phyloP scores from a whole-genome alignment of 352 stramenopile genomes.

The Phytophthora constricta region DNA sequence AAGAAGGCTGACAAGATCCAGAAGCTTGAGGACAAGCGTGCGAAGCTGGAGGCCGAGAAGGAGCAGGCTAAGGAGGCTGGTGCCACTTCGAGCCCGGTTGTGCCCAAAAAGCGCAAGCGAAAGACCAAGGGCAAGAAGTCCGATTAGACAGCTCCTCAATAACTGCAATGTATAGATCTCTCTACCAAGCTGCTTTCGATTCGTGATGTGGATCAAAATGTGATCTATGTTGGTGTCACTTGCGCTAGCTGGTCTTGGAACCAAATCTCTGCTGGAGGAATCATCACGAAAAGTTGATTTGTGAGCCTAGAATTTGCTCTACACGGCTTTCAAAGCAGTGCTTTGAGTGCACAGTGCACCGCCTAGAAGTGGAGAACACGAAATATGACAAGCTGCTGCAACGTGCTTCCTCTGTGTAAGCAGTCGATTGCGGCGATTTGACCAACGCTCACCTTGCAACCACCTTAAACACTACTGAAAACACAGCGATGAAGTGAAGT shows the following conservation, averaged over 20 bases:
- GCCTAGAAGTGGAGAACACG: too few relatives aligned
- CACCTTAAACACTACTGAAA: too few relatives aligned
- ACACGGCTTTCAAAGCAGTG: too few relatives aligned
- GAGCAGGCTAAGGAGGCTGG: conserved; percentile 39
- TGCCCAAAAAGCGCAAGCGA: conserved; percentile 45
- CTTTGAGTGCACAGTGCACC: too few relatives aligned
- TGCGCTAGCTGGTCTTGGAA: not conserved
- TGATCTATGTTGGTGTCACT: too few relatives aligned
- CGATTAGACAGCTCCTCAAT: conserved; percentile 43
- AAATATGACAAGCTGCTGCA: too few relatives aligned
- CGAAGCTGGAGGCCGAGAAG: conserved; percentile 72
- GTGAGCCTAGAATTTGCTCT: too few relatives aligned
- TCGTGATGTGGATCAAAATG: not conserved
- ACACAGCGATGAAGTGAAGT: too few relatives aligned
- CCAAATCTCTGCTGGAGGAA: not conserved
- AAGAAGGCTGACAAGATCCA: conserved; percentile 90
- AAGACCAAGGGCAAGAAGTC: conserved; percentile 44
- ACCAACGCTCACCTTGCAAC: too few relatives aligned
- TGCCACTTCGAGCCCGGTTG: conserved; percentile 36
- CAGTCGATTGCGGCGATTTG: too few relatives aligned
- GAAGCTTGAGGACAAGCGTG: conserved; percentile 81
- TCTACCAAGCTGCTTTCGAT: not conserved
- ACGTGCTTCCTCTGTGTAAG: too few relatives aligned
- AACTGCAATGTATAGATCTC: conserved; percentile 66
- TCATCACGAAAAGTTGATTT: too few relatives aligned